Conservation (phyloP, 2,329 filamentous ascomycete species). For the Diplodia scrobiculata region DNA sequence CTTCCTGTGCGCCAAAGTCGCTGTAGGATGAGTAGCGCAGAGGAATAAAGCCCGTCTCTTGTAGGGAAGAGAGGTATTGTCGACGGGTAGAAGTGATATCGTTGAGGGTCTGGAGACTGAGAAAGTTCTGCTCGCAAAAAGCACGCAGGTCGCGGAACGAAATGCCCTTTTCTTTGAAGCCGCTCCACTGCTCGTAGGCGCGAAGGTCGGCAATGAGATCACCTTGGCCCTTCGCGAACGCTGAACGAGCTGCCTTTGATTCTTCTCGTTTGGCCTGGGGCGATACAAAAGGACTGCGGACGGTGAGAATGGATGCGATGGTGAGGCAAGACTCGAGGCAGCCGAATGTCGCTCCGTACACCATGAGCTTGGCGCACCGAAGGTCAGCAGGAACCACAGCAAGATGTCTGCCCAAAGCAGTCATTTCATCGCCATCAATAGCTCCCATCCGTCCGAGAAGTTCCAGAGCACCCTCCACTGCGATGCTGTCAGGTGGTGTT, state of each 20-base stretch:
- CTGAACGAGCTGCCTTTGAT: constrained; percentile 72
- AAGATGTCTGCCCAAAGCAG: constrained; percentile 88
- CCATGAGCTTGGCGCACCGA: constrained; percentile 89
- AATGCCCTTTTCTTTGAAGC: constrained; percentile 60
- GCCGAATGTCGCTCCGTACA: constrained; percentile 90
- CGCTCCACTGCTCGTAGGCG: constrained; percentile 80
- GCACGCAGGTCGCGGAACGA: constrained; percentile 64
- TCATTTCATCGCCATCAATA: constrained; percentile 80
- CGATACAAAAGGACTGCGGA: constrained; percentile 81
- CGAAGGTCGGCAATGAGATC: constrained; percentile 85
- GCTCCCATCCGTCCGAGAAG: constrained; percentile 84
- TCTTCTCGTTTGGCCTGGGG: constrained; percentile 81
- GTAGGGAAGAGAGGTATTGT: constrained; percentile 82
- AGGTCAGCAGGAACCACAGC: constrained; percentile 93
- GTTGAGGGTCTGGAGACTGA: constrained; percentile 78
- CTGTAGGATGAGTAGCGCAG: constrained; percentile 42
- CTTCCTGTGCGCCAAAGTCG: constrained; percentile 32
- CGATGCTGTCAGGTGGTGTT: constrained; percentile 81
- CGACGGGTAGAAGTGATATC: constrained; percentile 85
- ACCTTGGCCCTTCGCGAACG: constrained; percentile 72
- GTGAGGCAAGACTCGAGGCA: constrained; percentile 87
- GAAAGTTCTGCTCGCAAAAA: constrained; percentile 85
- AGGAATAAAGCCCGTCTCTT: constrained; percentile 78
- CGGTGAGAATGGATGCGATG: constrained; percentile 89
- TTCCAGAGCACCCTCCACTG: constrained; percentile 81